Base-by-base conservation (phyloP, 768 basidiomycete species). In the Botryobasidium botryosum region DNA sequence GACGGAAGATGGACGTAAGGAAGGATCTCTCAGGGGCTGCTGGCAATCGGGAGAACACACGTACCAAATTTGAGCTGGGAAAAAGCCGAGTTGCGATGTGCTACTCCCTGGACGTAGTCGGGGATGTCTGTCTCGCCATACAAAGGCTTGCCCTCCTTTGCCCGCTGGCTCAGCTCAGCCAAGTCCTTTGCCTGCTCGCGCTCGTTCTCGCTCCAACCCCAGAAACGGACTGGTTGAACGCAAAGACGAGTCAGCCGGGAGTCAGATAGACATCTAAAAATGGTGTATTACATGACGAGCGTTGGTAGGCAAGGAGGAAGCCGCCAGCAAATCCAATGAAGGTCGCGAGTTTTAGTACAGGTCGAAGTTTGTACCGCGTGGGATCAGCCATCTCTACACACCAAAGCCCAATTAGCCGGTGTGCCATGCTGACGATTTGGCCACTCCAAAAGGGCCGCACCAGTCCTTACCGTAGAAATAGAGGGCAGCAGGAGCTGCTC, bases 191-290 rank as follows among this genome's bases (percentile, higher is more conserved):
- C 72, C 52, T 81, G 72, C 60, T 97, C 92, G 13, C 73, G 68
- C 51, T 74, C 72, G 63, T 92, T 92, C 63, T 92, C 87, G 5
- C 74, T 64, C 87, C 86, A 91, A 42, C 87, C 87, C 85, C 84
- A 90, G 68, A 92, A 85, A n/a, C 87, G 86, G 57, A 74, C 84
- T 87, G 55, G 8, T 21, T 12, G 13, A 21, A 18, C 17, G 35
- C 8, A 17, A 12, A 21, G 18, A 31, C 15, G 33, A 12, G 23
- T 46, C 26, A 40, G 36, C 2, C n/a, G 17, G n/a, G 13, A 10
- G 31, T 27, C 28, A 12, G 18, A n/a, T 24, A 20, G 40, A 42
- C 15, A 28, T 27, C 25, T 15, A 42, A 42, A 42, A 13, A n/a
- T n/a, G n/a, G n/a, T n/a, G n/a, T 68, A 85, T 61, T 57, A 92